These are phyloP conservation scores for Cucurbita argyrosperma DNA, from an alignment of 306 rosid genomes.

Conservation along the genomic window DNA sequence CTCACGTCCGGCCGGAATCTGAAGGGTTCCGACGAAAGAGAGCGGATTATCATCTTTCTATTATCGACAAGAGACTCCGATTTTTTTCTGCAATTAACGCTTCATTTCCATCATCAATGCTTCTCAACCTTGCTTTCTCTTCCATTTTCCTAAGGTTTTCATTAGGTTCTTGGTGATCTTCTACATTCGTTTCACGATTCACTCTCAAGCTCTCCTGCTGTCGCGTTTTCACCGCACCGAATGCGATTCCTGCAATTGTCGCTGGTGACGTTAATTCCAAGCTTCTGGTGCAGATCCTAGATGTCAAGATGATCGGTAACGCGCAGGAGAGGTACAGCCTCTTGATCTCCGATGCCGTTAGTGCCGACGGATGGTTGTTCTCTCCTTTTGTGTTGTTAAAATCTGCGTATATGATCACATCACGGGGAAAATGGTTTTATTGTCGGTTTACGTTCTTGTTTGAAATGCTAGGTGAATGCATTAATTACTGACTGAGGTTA, in stretches of 20 bases:
- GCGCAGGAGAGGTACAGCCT: slow-evolving; percentile 63
- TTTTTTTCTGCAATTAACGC: neutral
- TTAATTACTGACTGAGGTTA: neutral
- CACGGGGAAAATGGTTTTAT: neutral
- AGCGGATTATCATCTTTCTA: neutral
- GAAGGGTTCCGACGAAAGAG: neutral
- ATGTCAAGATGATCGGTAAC: slow-evolving; percentile 31
- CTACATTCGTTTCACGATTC: neutral
- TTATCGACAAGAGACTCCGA: neutral
- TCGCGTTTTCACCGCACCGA: slow-evolving; percentile 23
- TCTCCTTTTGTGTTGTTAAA: neutral
- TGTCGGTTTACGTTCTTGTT: neutral
- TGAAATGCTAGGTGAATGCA: neutral
- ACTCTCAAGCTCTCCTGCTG: slow-evolving; percentile 6
- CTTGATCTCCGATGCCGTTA: slow-evolving; percentile 51
- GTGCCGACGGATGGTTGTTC: neutral
- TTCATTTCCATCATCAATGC: neutral
- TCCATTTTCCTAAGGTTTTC: neutral
- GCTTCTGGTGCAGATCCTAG: slow-evolving; percentile 75
- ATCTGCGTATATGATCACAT: neutral
- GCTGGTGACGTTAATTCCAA: slow-evolving; percentile 63
- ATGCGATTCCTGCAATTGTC: slow-evolving; percentile 51
- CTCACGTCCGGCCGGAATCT: neutral
- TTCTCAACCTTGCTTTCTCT: neutral
- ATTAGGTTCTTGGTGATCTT: neutral